Evolutionary conservation across 805 yeast genomes (phyloP), one percentile per base, ranked within the genome.

Genomic region (Suhomyces xylopsoci): DNA sequence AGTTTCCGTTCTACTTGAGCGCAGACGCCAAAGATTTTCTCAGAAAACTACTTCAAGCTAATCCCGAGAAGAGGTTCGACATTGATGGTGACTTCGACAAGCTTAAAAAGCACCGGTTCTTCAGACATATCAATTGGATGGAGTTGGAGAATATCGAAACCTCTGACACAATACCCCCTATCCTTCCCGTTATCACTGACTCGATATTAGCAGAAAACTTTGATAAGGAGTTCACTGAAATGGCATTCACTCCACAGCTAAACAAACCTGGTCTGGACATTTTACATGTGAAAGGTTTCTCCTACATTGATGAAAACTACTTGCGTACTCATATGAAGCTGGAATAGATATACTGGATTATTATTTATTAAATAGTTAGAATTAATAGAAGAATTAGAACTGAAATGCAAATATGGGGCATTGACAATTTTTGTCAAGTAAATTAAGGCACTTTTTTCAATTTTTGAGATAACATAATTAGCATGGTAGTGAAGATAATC

Each of bases 161-260:
- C 9, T 14, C 32, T 20, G 56, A 51, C 9, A 47, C 52, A n/a
- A 50, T 69, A 24, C 80, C 80, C 4, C 80, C 80, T 1, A 74
- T 76, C 36, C 56, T 73, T 42, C 80, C 80, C 3, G 64, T 74
- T 7, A 74, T 76, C 20, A 73, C 78, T 7, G 76, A 76, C 51
- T 78, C 79, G 0, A 64, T 71, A 1, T 64, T 76, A 56, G 80
- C 80, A 3, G 80, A 76, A 51, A 76, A 76, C 58, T 76, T 76
- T 51, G 76, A 75, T 51, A 62, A 61, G 41, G 77, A 76, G 57
- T 76, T 75, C 55, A 76, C 79, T 3, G 67, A 61, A 10, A 72
- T 76, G 77, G 56, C 66, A 2, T 64, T 72, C 53, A 69, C 73
- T 3, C 76, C 76, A 5, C 57, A 56, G 26, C 24, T 43, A 5